Evolutionary conservation across 768 basidiomycete species (phyloP).

Genomic region (Termitomyces sp.): DNA sequence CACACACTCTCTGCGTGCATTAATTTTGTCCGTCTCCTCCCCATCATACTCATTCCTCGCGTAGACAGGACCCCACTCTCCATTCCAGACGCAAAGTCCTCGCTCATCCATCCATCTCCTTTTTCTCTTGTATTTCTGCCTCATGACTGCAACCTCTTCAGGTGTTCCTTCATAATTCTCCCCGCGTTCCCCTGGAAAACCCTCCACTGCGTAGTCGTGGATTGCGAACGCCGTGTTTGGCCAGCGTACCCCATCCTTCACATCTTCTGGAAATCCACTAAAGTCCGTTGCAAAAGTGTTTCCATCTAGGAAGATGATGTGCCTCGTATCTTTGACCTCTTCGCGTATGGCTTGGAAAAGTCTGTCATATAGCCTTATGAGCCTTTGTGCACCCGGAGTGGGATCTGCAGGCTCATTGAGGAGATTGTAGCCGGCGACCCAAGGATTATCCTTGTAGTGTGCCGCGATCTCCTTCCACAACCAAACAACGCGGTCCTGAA

Average conservation of each 20-base stretch:
- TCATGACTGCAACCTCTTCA: constrained; percentile 45
- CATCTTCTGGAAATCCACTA: constrained; percentile 50
- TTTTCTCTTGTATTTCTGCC: constrained; percentile 64
- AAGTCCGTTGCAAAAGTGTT: constrained; percentile 83
- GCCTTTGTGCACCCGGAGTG: constrained; percentile 50
- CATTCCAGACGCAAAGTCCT: constrained; percentile 70
- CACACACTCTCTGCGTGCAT: constrained; percentile 56
- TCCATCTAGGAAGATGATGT: constrained; percentile 78
- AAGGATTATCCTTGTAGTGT: constrained; percentile 70
- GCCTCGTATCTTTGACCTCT: constrained; percentile 59
- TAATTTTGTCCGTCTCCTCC: constrained; percentile 55
- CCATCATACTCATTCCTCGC: constrained; percentile 58
- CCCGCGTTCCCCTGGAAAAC: constrained; percentile 60
- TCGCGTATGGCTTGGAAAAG: constrained; percentile 67
- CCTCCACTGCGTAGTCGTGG: constrained; percentile 70
- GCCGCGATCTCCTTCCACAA: constrained; percentile 72
- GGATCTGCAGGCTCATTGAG: constrained; percentile 79
- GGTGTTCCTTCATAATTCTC: constrained; percentile 44
- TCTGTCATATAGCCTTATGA: constrained; percentile 63
- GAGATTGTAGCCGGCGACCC: constrained; percentile 84
- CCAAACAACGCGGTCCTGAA: constrained; percentile 74
- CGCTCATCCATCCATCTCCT: constrained; percentile 70
- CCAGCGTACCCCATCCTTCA: constrained; percentile 49
- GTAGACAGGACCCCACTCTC: constrained; percentile 86
- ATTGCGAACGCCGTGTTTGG: constrained; percentile 72